phyloP scores from a whole-genome alignment of 164 flowering plant species.

The Vitis amurensis region DNA sequence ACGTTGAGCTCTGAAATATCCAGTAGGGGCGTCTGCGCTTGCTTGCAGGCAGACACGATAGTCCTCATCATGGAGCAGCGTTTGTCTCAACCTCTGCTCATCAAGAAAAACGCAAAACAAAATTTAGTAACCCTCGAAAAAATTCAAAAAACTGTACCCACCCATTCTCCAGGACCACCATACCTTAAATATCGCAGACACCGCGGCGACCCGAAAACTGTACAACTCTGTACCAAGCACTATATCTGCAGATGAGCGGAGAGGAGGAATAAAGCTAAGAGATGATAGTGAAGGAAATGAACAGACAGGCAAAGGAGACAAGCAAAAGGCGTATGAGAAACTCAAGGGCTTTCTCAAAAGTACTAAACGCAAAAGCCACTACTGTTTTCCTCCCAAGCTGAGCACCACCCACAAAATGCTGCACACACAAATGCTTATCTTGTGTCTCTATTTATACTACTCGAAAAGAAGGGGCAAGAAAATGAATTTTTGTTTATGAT shows the following conservation, averaged over 20 bases:
- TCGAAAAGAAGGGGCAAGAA: too few species aligned
- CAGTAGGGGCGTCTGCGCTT: conserved; percentile 30
- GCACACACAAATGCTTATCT: too few species aligned
- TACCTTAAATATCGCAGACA: conserved; percentile 13
- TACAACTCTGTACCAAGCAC: neutral
- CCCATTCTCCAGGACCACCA: neutral
- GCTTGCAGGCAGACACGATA: conserved; percentile 31
- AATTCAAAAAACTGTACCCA: neutral
- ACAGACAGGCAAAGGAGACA: too few species aligned
- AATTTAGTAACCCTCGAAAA: too few species aligned
- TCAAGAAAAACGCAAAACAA: neutral
- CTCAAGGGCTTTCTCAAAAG: too few species aligned
- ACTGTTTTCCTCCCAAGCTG: neutral
- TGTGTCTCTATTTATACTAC: neutral
- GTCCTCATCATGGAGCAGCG: conserved; percentile 24
- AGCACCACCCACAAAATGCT: neutral
- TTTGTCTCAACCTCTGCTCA: neutral
- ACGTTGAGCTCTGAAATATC: conserved; percentile 34
- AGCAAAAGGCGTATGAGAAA: too few species aligned
- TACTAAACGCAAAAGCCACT: too few species aligned
- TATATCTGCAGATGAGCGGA: neutral
- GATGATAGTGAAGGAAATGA: neutral
- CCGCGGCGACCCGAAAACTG: conserved; percentile 13
- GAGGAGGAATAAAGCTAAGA: neutral
- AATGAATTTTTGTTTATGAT: conserved; percentile 25